Percentiles rank a stretch among this genome's conserved stretches.
phyloP scores from a whole-genome alignment of 1,284 basidiomycete genomes.

The Ganoderma lucidum region DNA sequence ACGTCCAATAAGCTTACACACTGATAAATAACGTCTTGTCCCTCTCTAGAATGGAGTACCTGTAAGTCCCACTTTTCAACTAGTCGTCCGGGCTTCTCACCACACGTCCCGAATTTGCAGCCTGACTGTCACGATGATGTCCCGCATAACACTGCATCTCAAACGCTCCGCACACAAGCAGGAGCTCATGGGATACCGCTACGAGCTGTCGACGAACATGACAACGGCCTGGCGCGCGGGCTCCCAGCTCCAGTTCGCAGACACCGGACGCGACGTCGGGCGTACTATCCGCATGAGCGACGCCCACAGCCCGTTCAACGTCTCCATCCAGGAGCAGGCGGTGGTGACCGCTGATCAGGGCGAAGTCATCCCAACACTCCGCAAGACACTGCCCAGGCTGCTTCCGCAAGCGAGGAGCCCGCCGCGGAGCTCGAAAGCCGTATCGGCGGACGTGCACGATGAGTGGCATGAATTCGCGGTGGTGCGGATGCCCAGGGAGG shows the following conservation, averaged over 20 bases:
- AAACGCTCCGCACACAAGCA: slow-evolving; percentile 26
- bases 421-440: neutral
- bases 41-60: slow-evolving; percentile 52
- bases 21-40: slow-evolving; percentile 4
- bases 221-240: neutral
- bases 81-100: too few species aligned
- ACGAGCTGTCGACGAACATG: slow-evolving; percentile 6
- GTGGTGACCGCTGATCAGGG: slow-evolving; percentile 41
- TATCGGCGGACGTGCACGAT: neutral
- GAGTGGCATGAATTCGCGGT: slow-evolving; percentile 18
- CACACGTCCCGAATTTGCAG: neutral
- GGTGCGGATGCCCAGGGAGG: neutral
- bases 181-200: neutral
- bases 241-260: slow-evolving; percentile 6
- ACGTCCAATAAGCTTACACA: neutral
- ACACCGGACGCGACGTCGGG: neutral
- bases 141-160: slow-evolving; percentile 57
- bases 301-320: neutral
- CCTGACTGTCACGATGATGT: slow-evolving; percentile 59
- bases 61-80: slow-evolving; percentile 45
- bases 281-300: neutral
- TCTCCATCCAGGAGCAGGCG: slow-evolving; percentile 12
- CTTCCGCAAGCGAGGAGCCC: neutral
- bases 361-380: neutral
- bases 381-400: neutral